Evolutionary conservation across 352 stramenopile species (phyloP).

Genomic region (Phytophthora multivora): DNA sequence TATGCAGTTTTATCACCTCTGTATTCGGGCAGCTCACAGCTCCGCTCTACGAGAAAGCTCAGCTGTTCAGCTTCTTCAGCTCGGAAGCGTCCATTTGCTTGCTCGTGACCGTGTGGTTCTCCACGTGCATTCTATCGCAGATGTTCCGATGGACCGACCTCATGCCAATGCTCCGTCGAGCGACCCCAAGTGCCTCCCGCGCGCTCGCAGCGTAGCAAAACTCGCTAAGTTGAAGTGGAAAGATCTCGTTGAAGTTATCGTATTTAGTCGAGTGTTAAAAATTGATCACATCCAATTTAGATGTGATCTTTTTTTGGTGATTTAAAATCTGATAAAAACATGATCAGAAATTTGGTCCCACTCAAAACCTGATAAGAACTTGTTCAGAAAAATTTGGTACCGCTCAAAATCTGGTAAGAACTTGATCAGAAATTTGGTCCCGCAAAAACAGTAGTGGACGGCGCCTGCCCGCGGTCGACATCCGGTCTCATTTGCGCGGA

Average conservation of each 20-base stretch:
- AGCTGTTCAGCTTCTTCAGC: conserved; percentile 89
- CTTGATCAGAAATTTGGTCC: neutral
- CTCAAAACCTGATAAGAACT: too few relatives aligned
- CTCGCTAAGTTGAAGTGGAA: neutral
- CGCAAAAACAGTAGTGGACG: neutral
- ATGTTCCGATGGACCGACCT: conserved; percentile 87
- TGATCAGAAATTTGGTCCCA: neutral
- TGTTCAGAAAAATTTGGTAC: too few relatives aligned
- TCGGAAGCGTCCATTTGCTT: conserved; percentile 82
- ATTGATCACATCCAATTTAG: neutral
- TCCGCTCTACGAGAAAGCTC: conserved; percentile 79
- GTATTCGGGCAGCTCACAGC: conserved; percentile 88
- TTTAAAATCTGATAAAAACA: too few relatives aligned
- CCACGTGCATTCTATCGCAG: conserved; percentile 87
- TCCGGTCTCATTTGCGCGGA: neutral
- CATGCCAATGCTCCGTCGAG: conserved; percentile 67
- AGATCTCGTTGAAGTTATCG: conserved; percentile 11
- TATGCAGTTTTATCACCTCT: conserved; percentile 80
- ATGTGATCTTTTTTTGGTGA: too few relatives aligned
- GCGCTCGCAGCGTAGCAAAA: conserved; percentile 42
- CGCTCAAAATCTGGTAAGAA: too few relatives aligned
- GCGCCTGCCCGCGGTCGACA: conserved; percentile 7
- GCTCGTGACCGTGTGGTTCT: conserved; percentile 89
- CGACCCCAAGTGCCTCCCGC: conserved; percentile 41
- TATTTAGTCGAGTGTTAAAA: conserved; percentile 16